A percentile compares a stretch with the other conserved stretches of the same genome.
Evolutionary conservation across 1,139 yeast genomes (phyloP).

Genomic region (Geotrichum klebahnii): DNA sequence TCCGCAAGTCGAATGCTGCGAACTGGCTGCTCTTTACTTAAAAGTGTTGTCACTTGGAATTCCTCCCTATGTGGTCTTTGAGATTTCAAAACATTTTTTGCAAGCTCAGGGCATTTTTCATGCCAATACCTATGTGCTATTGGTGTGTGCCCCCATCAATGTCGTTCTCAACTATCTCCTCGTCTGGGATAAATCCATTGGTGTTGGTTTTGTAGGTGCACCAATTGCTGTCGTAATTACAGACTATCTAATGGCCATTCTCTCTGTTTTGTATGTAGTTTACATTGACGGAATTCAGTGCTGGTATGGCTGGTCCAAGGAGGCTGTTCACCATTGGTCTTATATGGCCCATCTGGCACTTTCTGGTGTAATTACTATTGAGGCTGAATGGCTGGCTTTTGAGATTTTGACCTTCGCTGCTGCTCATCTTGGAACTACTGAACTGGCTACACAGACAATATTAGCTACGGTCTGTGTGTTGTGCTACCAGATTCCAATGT

Average conservation of each 20-base stretch:
- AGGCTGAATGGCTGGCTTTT: conserved; percentile 81
- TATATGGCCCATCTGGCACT: conserved; percentile 65
- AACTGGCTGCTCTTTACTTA: conserved; percentile 60
- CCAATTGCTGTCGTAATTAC: conserved; percentile 61
- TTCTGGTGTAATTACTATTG: conserved; percentile 81
- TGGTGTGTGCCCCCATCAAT: conserved; percentile 77
- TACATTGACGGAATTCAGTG: conserved; percentile 63
- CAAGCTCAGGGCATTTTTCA: conserved; percentile 93
- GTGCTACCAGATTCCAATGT: conserved; percentile 80
- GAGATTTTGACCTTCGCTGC: conserved; percentile 67
- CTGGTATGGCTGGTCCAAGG: conserved; percentile 59
- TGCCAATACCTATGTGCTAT: conserved; percentile 75
- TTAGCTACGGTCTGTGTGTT: conserved; percentile 74
- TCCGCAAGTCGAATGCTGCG: conserved; percentile 53
- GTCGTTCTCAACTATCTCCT: conserved; percentile 65
- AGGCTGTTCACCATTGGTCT: conserved; percentile 52
- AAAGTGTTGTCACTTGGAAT: conserved; percentile 67
- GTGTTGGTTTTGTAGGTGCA: conserved; percentile 62
- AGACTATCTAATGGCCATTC: conserved; percentile 58
- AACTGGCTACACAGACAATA: conserved; percentile 83
- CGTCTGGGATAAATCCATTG: conserved; percentile 67
- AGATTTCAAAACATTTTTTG: conserved; percentile 71
- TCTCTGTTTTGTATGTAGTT: conserved; percentile 50
- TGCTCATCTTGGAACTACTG: conserved; percentile 73
- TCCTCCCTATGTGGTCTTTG: conserved; percentile 81